These are phyloP conservation scores for Ganoderma lingzhi DNA, from an alignment of 1,284 basidiomycete genomes.

Conservation along the genomic window DNA sequence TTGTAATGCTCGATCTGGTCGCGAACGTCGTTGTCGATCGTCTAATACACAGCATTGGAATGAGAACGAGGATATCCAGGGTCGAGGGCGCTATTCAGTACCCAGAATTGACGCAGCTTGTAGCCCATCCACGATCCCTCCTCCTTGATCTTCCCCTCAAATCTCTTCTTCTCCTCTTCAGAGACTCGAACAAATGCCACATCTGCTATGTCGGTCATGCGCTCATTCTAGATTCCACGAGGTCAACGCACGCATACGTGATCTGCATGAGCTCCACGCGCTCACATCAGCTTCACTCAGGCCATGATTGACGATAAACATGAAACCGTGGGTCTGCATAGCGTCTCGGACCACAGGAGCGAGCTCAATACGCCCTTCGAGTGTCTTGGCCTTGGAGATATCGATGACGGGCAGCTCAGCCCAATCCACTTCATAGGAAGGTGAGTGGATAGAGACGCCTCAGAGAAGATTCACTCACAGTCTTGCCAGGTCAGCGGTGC, in stretches of 20 bases:
- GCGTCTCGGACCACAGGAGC: constrained; percentile 64
- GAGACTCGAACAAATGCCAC: constrained; percentile 57
- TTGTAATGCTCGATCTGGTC: constrained; percentile 69
- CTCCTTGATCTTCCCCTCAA: constrained; percentile 52
- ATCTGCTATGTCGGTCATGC: constrained; percentile 66
- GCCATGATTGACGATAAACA: constrained; percentile 70
- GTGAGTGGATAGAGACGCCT: background rate
- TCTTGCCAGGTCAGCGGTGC: background rate
- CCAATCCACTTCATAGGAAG: constrained; percentile 60
- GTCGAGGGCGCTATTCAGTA: background rate
- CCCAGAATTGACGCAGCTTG: constrained; percentile 57
- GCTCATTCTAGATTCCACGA: constrained; percentile 30
- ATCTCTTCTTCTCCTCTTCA: constrained; percentile 59
- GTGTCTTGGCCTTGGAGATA: constrained; percentile 56
- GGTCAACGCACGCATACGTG: background rate
- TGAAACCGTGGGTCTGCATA: constrained; percentile 68
- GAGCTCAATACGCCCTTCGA: constrained; percentile 56
- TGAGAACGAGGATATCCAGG: too few relatives aligned
- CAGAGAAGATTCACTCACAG: background rate
- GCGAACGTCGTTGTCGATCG: constrained; percentile 42
- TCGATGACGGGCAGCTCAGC: constrained; percentile 75
- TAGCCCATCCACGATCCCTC: constrained; percentile 60
- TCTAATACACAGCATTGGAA: constrained; percentile 35
- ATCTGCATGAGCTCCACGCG: constrained; percentile 14
- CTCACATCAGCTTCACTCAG: constrained; percentile 44